These are phyloP conservation scores for Boletus subcaerulescens DNA, from an alignment of 768 basidiomycete genomes.

Conservation along the genomic window DNA sequence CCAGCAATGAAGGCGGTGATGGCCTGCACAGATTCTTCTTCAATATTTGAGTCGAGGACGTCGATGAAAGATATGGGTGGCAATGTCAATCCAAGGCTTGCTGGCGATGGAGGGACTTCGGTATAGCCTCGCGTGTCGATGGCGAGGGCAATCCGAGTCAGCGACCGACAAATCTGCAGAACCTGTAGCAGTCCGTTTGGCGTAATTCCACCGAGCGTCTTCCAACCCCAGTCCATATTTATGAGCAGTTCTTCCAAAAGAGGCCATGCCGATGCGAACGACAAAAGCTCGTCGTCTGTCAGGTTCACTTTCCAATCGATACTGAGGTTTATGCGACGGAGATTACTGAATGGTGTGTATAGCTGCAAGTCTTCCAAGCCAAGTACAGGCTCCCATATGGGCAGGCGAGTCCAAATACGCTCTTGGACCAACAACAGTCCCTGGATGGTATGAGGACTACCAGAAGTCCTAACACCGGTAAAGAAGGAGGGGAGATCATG, in stretches of 20 bases:
- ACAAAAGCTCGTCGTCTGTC: background rate
- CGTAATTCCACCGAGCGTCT: background rate
- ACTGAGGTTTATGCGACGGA: background rate
- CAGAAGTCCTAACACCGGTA: background rate
- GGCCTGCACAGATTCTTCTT: too few relatives aligned
- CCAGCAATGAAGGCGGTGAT: too few relatives aligned
- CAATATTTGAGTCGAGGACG: too few relatives aligned
- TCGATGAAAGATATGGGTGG: too few relatives aligned
- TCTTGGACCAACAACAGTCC: background rate
- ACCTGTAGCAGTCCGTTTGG: too few relatives aligned
- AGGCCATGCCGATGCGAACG: background rate
- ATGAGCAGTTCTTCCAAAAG: background rate
- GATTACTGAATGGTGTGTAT: background rate
- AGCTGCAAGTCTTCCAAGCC: background rate
- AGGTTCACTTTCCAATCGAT: background rate
- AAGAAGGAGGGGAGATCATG: background rate
- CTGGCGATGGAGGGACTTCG: too few relatives aligned
- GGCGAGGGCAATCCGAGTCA: too few relatives aligned
- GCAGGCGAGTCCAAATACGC: too few relatives aligned
- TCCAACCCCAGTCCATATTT: background rate
- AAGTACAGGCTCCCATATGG: background rate
- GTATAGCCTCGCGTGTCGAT: too few relatives aligned
- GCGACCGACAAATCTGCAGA: too few relatives aligned
- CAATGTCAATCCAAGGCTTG: too few relatives aligned
- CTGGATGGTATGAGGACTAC: background rate